A percentile compares a stretch with the other conserved stretches of the same genome.
Evolutionary conservation across 2,329 filamentous ascomycete genomes (phyloP).

Genomic region (Aurifilum marmelostoma): DNA sequence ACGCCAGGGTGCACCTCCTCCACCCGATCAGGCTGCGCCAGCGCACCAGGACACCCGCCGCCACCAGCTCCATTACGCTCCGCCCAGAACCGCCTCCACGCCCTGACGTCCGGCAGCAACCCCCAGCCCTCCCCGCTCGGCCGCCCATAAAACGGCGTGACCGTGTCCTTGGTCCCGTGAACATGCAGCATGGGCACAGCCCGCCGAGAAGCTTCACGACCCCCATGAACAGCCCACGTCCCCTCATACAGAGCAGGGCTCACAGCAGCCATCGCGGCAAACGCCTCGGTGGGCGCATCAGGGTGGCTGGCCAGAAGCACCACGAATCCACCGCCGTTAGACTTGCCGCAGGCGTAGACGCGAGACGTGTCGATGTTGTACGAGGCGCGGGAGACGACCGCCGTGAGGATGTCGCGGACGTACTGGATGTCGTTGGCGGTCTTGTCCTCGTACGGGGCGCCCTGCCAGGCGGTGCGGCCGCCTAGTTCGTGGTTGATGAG

Average conservation of each 20-base stretch:
- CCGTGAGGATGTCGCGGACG: constrained; percentile 33
- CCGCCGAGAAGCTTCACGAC: constrained; percentile 21
- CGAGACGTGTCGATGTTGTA: constrained; percentile 32
- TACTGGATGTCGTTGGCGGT: constrained; percentile 35
- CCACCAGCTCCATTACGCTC: constrained; percentile 29
- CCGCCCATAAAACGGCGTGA: constrained; percentile 30
- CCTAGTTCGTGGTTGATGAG: constrained; percentile 34
- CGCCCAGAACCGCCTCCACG: constrained; percentile 31
- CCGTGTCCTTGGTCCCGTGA: constrained; percentile 30
- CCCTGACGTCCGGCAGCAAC: constrained; percentile 29
- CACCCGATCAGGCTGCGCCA: constrained; percentile 26
- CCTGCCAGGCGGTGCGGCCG: constrained; percentile 35
- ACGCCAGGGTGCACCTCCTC: constrained; percentile 29
- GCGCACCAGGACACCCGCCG: constrained; percentile 25
- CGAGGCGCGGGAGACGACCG: constrained; percentile 31
- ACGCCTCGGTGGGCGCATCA: constrained; percentile 26
- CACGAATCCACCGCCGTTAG: constrained; percentile 32
- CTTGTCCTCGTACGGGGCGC: constrained; percentile 34
- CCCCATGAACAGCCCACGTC: constrained; percentile 28
- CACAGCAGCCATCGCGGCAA: constrained; percentile 32
- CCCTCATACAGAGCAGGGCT: constrained; percentile 31
- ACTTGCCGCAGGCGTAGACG: constrained; percentile 32
- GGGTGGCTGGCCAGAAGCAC: constrained; percentile 31
- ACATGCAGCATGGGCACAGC: constrained; percentile 30
- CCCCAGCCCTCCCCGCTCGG: constrained; percentile 28